A percentile compares a stretch with the other conserved stretches of the same genome.
phyloP scores from a whole-genome alignment of 495 filamentous ascomycete genomes.

The Viridothelium virens region DNA sequence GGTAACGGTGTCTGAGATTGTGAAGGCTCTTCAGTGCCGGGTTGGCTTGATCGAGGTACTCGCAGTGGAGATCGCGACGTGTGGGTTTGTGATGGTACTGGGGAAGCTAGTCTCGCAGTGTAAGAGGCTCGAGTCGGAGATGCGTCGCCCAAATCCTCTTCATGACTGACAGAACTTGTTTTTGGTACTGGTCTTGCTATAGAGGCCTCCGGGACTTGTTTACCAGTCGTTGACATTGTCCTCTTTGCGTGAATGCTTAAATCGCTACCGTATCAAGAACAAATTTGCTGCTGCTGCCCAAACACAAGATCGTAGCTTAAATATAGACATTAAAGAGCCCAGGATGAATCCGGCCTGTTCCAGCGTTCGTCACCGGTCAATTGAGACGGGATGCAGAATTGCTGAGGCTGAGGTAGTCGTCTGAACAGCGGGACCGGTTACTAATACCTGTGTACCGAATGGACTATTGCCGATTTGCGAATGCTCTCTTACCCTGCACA shows the following conservation, averaged over 20 bases:
- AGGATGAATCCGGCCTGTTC: not conserved
- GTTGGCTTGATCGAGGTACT: slow-evolving; percentile 28
- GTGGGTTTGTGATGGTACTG: slow-evolving; percentile 25
- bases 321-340: not conserved
- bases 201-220: not conserved
- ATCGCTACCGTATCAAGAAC: not conserved
- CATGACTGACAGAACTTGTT: not conserved
- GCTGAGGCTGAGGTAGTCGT: not conserved
- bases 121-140: slow-evolving; percentile 25
- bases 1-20: slow-evolving; percentile 31
- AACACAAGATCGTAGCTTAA: not conserved
- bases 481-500: not conserved
- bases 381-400: not conserved
- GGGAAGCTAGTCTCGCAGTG: slow-evolving; percentile 29
- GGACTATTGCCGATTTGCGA: not conserved
- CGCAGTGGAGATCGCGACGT: slow-evolving; percentile 21
- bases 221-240: not conserved
- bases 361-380: not conserved
- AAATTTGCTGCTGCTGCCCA: not conserved
- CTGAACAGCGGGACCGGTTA: not conserved
- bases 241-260: not conserved
- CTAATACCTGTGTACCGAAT: not conserved
- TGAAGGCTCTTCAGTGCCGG: slow-evolving; percentile 24
- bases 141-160: not conserved
- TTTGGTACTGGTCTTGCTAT: slow-evolving; percentile 11